phyloP scores from a whole-genome alignment of 306 rosid species.

The Glycyrrhiza uralensis region DNA sequence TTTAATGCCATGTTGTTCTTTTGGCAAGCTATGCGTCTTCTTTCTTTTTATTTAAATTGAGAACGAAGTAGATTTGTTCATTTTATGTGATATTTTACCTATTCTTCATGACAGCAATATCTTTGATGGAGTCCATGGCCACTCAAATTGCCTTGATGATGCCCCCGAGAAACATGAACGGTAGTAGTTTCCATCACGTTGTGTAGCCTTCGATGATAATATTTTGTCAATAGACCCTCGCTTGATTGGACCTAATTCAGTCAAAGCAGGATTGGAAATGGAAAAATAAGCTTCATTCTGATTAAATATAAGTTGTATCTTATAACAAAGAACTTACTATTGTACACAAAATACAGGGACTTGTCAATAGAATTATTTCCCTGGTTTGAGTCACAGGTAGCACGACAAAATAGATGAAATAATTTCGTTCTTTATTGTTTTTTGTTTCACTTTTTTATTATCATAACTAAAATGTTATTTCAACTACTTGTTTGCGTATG shows the following conservation, averaged over 20 bases:
- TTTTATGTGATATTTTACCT: slow-evolving; percentile 27
- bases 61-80: neutral
- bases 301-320: slow-evolving; percentile 3
- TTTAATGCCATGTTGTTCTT: neutral
- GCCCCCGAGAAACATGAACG: slow-evolving; percentile 27
- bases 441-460: neutral
- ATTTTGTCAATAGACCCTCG: slow-evolving; percentile 11
- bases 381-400: neutral
- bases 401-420: neutral
- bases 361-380: neutral
- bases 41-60: neutral
- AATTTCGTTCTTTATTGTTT: neutral
- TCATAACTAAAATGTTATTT: neutral
- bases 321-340: neutral
- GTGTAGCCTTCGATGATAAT: slow-evolving; percentile 12
- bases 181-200: slow-evolving; percentile 19
- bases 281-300: neutral
- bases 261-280: neutral
- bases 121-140: slow-evolving; percentile 38
- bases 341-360: neutral
- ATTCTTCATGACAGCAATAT: slow-evolving; percentile 33
- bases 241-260: slow-evolving; percentile 18
- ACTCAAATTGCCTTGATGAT: slow-evolving; percentile 37
- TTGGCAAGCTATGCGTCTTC: neutral
- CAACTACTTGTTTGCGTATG: too few relatives aligned